Conservation (phyloP, 2,329 filamentous ascomycete genomes). For the Magnaporthiopsis incrustans region DNA sequence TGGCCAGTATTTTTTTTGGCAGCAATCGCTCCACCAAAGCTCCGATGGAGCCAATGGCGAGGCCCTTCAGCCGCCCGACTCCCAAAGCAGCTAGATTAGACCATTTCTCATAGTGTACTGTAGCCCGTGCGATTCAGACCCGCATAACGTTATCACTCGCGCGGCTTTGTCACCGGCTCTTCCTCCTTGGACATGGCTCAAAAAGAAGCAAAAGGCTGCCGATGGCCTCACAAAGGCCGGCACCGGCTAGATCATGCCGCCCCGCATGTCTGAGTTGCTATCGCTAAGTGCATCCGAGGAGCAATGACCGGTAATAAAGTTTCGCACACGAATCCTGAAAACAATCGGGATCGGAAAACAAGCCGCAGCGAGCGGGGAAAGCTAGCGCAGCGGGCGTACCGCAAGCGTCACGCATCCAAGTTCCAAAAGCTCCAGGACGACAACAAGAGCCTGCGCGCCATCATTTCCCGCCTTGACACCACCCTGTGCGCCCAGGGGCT, state of each 20-base stretch:
- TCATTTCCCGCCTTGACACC: neutral
- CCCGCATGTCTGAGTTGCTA: neutral
- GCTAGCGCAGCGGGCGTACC: constrained; percentile 16
- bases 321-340: neutral
- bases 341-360: neutral
- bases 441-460: constrained; percentile 11
- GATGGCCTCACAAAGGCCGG: neutral
- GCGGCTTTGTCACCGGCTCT: neutral
- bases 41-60: too few species aligned
- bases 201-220: too few species aligned
- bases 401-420: constrained; percentile 16
- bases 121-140: too few species aligned
- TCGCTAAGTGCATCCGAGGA: neutral
- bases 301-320: neutral
- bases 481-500: neutral
- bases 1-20: too few species aligned
- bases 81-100: too few species aligned
- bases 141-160: neutral
- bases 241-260: neutral
- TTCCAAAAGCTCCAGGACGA: constrained; percentile 15
- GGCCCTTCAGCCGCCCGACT: too few species aligned
- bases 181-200: too few species aligned
- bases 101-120: too few species aligned
- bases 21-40: too few species aligned
- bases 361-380: constrained; percentile 14